Conservation (phyloP, 805 yeast genomes). For the Saturnispora quitensis region DNA sequence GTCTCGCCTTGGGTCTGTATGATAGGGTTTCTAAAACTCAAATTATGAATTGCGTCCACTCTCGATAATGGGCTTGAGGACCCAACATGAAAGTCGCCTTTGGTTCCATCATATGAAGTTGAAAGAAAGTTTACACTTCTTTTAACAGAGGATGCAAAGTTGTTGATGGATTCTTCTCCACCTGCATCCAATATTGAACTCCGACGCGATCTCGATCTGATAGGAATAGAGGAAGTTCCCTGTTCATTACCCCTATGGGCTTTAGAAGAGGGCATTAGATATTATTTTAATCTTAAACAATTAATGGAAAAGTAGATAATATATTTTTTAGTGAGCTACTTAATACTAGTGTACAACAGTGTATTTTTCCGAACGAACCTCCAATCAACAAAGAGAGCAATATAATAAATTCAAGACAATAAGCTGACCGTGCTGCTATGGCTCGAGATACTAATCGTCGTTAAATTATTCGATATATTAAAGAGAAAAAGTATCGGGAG, state of each 20-base stretch:
- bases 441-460: background rate
- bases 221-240: slow-evolving; percentile 2
- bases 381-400: background rate
- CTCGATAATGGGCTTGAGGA: background rate
- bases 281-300: background rate
- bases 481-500: background rate
- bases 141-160: slow-evolving; percentile 28
- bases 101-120: slow-evolving; percentile 14
- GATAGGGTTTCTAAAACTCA: background rate
- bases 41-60: background rate
- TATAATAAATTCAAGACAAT: background rate
- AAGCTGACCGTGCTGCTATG: background rate
- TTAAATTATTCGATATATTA: too few species aligned
- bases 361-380: background rate
- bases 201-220: slow-evolving; percentile 17
- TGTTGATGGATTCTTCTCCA: slow-evolving; percentile 30
- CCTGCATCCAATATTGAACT: slow-evolving; percentile 29
- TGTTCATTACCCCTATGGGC: background rate
- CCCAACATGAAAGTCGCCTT: background rate
- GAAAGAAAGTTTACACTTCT: slow-evolving; percentile 26
- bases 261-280: background rate
- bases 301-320: background rate
- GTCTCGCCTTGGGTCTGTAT: background rate
- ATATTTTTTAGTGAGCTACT: background rate
- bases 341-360: background rate